phyloP scores from a whole-genome alignment of 2,329 filamentous ascomycete species.

The Setomelanomma holmii region DNA sequence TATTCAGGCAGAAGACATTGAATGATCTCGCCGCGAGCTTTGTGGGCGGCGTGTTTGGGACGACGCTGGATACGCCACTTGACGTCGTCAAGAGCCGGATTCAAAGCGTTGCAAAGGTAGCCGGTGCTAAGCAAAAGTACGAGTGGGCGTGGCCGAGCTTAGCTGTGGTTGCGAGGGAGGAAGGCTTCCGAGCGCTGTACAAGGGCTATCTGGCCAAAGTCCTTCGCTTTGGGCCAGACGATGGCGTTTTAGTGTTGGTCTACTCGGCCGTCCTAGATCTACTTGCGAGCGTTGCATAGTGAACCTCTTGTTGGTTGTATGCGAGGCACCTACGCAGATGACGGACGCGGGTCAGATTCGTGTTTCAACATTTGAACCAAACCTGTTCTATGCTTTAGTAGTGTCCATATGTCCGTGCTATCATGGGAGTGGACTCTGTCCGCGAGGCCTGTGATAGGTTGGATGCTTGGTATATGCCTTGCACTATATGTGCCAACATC shows the following conservation, averaged over 20 bases:
- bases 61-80: constrained; percentile 40
- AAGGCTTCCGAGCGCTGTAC: constrained; percentile 36
- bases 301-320: neutral
- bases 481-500: neutral
- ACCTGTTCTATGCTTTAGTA: neutral
- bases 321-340: no score
- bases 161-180: constrained; percentile 33
- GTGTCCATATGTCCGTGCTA: neutral
- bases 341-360: no score
- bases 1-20: constrained; percentile 30
- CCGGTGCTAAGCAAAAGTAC: constrained; percentile 34
- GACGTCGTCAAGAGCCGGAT: constrained; percentile 44
- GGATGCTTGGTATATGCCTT: neutral
- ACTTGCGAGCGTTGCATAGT: constrained; percentile 22
- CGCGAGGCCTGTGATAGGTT: neutral
- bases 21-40: constrained; percentile 40
- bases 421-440: neutral
- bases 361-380: neutral
- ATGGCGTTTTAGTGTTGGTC: constrained; percentile 38
- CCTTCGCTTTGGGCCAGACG: constrained; percentile 39
- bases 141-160: constrained; percentile 41
- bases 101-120: constrained; percentile 38
- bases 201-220: constrained; percentile 43
- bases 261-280: constrained; percentile 36
- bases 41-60: constrained; percentile 37